These are phyloP conservation scores for Penicillium verhagenii DNA, from an alignment of 495 filamentous ascomycete genomes.

Conservation along the genomic window DNA sequence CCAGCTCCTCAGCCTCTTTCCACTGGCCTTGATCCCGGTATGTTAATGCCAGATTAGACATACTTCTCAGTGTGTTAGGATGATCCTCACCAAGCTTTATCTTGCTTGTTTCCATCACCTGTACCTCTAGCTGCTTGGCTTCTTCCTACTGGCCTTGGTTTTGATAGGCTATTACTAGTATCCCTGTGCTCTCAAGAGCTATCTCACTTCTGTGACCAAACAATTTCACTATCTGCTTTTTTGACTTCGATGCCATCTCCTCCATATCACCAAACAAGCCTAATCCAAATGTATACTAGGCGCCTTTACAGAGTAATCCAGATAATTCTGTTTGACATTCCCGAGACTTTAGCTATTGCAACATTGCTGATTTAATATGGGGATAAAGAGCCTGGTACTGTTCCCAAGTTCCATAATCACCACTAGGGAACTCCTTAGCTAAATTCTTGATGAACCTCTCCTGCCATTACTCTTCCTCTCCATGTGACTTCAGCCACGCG, in stretches of 20 bases:
- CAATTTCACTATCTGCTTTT: neutral
- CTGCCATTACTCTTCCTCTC: conserved; percentile 31
- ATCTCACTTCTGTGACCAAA: conserved; percentile 13
- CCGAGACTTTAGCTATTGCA: neutral
- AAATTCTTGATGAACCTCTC: conserved; percentile 37
- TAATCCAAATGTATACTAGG: neutral
- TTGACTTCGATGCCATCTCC: neutral
- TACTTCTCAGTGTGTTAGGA: neutral
- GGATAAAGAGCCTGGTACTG: neutral
- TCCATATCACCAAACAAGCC: neutral
- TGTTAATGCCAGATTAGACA: neutral
- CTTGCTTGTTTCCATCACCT: too few species aligned
- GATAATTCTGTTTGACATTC: neutral
- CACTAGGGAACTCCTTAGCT: neutral
- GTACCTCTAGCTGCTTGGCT: neutral
- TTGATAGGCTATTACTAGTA: conserved; percentile 13
- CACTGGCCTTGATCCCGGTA: too few species aligned
- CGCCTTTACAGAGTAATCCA: neutral
- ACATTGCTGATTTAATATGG: neutral
- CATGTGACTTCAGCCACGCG: conserved; percentile 24
- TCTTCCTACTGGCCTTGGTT: neutral
- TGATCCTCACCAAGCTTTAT: too few species aligned
- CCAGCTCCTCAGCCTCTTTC: neutral
- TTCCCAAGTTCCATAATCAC: neutral
- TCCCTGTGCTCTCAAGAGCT: conserved; percentile 10